These are phyloP conservation scores for Rhododendron williamsianum DNA, from an alignment of 148 eudicot species.

Conservation along the genomic window DNA sequence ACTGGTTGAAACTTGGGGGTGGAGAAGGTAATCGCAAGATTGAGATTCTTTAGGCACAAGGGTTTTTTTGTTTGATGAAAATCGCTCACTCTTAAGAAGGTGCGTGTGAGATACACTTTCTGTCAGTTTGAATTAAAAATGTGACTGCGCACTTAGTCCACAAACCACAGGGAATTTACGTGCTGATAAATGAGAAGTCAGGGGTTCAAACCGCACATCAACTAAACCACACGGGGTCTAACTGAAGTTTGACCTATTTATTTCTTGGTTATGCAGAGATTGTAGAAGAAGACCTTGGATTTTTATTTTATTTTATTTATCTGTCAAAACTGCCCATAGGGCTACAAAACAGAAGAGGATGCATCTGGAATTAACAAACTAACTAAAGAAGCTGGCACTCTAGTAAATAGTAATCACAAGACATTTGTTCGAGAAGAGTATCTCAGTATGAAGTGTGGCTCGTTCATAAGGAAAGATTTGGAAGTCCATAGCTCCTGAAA, in stretches of 20 bases:
- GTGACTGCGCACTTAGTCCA: not conserved
- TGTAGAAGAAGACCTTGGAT: no score
- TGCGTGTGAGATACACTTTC: not conserved
- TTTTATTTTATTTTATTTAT: no score
- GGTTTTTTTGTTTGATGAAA: not conserved
- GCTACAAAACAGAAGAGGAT: no score
- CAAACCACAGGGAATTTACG: not conserved
- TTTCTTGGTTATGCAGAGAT: no score
- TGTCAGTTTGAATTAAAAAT: not conserved
- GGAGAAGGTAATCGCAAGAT: not conserved
- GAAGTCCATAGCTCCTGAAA: not conserved
- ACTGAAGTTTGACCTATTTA: not conserved
- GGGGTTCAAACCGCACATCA: not conserved
- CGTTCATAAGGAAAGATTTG: no score
- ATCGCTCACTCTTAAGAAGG: not conserved
- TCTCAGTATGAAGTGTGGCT: no score
- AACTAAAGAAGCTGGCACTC: no score
- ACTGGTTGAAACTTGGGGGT: not conserved
- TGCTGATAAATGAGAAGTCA: not conserved
- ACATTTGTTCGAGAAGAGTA: no score
- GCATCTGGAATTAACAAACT: no score
- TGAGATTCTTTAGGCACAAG: not conserved
- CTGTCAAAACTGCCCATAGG: no score
- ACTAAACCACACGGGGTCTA: not conserved
- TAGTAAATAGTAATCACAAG: no score